Conservation (phyloP, 257 asterid species). For the Paulownia fortunei region DNA sequence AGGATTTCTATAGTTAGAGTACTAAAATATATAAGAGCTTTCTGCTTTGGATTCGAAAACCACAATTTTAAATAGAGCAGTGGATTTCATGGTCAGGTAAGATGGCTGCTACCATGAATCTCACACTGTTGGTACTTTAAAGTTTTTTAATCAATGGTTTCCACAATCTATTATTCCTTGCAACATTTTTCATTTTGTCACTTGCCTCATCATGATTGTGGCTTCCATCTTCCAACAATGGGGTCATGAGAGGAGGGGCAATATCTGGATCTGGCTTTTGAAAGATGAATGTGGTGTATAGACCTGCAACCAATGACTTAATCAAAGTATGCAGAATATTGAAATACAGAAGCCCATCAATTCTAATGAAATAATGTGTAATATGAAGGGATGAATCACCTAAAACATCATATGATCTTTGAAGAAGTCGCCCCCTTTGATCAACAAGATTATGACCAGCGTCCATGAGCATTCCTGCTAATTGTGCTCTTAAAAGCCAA, state of each 20-base stretch:
- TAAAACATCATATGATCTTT: constrained; percentile 81
- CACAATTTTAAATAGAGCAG: neutral
- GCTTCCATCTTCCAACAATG: constrained; percentile 64
- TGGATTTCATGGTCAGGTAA: neutral
- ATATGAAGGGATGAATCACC: constrained; percentile 48
- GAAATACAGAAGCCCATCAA: constrained; percentile 8
- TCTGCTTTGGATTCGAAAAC: neutral
- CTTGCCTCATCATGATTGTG: constrained; percentile 83
- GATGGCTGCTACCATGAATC: neutral
- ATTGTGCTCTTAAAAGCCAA: constrained; percentile 63
- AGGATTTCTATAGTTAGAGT: neutral
- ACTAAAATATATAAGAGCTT: too few relatives aligned
- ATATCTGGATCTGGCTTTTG: constrained; percentile 93
- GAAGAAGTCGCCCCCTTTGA: constrained; percentile 91
- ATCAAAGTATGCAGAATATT: neutral
- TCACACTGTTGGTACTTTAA: neutral
- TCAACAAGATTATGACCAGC: constrained; percentile 78
- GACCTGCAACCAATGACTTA: constrained; percentile 55
- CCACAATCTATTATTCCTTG: neutral
- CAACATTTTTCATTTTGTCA: constrained; percentile 15
- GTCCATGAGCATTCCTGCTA: constrained; percentile 77
- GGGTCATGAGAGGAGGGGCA: constrained; percentile 90
- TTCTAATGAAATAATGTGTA: constrained; percentile 12
- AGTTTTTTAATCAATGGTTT: neutral
- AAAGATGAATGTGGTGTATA: constrained; percentile 85